phyloP scores from a whole-genome alignment of 108 stramenopile species.

The Discostella stelligeroides region DNA sequence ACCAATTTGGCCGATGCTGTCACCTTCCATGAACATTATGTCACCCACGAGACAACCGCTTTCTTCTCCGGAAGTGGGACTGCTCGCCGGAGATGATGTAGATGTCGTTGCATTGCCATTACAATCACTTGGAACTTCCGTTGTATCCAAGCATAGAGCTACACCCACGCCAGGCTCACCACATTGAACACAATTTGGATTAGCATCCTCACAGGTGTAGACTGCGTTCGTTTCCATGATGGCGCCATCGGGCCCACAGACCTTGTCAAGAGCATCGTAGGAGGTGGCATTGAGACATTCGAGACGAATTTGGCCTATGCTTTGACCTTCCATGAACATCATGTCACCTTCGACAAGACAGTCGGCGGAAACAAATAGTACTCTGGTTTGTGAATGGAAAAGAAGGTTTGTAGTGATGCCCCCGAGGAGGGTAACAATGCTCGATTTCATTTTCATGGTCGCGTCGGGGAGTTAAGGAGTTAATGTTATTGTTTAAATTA shows the following conservation, averaged over 20 bases:
- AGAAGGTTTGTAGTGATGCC: too few species aligned
- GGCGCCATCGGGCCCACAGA: slow-evolving; percentile 4
- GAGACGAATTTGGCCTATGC: slow-evolving; percentile 1
- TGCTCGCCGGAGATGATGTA: neutral
- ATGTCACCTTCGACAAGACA: slow-evolving; percentile 13
- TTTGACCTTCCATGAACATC: slow-evolving; percentile 3
- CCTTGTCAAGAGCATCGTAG: neutral
- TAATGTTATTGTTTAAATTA: neutral
- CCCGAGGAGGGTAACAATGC: too few species aligned
- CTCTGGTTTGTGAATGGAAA: too few species aligned
- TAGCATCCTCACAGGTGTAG: neutral
- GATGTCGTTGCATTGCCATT: neutral
- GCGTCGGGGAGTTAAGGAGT: neutral
- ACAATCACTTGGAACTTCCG: neutral
- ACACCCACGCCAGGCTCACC: neutral
- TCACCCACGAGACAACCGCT: neutral
- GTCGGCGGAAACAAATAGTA: neutral
- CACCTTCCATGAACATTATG: neutral
- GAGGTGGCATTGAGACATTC: slow-evolving; percentile 13
- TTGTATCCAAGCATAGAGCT: neutral
- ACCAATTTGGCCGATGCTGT: neutral
- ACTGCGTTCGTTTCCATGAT: neutral
- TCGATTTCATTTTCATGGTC: too few species aligned
- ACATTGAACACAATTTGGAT: slow-evolving; percentile 1
- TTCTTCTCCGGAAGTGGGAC: neutral